Conservation (phyloP, 1,284 basidiomycete genomes). For the Cystobasidium pallidum region DNA sequence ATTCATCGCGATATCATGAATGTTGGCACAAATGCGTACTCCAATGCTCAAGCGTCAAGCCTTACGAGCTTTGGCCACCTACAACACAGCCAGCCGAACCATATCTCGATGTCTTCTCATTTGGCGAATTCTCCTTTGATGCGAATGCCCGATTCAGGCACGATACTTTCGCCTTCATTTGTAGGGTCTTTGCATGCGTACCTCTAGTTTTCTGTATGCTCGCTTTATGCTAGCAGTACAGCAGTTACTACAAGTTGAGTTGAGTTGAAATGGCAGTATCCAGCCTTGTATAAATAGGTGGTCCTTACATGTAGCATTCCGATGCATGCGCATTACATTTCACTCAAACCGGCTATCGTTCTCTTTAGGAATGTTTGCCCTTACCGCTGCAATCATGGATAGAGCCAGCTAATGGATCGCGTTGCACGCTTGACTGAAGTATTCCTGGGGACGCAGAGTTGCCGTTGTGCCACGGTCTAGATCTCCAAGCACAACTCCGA, state of each 20-base stretch:
- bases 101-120: conserved; percentile 13
- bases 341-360: no score
- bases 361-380: no score
- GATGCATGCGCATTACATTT: background rate
- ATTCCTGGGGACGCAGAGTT: no score
- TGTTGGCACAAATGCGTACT: background rate
- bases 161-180: background rate
- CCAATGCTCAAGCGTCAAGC: background rate
- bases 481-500: no score
- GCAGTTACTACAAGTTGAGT: background rate
- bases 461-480: no score
- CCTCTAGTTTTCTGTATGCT: background rate
- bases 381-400: no score
- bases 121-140: conserved; percentile 3
- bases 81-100: background rate
- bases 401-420: no score
- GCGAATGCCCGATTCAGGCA: background rate
- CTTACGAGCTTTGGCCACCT: background rate
- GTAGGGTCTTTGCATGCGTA: conserved; percentile 8
- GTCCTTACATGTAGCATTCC: background rate
- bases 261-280: no score
- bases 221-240: background rate
- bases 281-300: no score
- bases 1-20: background rate
- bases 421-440: no score